These are phyloP conservation scores for Cynara cardunculus DNA, from an alignment of 129 eudicot species.

Conservation along the genomic window DNA sequence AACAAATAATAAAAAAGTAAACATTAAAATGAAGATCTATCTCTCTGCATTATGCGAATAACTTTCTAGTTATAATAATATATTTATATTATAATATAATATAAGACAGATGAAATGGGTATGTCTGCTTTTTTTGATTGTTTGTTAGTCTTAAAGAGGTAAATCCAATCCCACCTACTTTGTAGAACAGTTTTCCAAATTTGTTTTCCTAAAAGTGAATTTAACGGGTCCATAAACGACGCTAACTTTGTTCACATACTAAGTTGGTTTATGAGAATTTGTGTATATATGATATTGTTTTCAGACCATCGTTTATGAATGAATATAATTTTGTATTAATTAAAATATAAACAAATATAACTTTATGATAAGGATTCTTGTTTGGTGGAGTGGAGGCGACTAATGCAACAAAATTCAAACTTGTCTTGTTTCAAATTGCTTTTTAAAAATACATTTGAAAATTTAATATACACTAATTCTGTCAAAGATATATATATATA, in stretches of 20 bases:
- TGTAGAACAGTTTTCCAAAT: not conserved
- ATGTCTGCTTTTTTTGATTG: not conserved
- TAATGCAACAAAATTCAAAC: not conserved
- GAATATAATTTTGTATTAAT: not conserved
- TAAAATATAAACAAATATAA: not conserved
- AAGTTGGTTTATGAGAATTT: no score
- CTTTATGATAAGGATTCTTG: not conserved
- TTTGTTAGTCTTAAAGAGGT: not conserved
- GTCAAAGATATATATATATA: not conserved
- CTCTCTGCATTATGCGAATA: no score
- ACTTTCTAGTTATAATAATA: no score
- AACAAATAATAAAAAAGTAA: no score
- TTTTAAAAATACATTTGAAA: not conserved
- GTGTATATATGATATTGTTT: not conserved
- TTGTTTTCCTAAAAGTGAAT: no score
- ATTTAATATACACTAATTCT: not conserved
- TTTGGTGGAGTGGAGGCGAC: not conserved
- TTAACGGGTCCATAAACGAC: not conserved
- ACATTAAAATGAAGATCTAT: no score
- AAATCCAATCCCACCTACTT: not conserved
- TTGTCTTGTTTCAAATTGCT: not conserved
- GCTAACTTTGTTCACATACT: no score
- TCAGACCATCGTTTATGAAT: not conserved
- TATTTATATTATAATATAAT: no score
- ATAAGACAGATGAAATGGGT: not conserved